These are phyloP conservation scores for Podospora anserina DNA, from an alignment of 495 filamentous ascomycete genomes.

Conservation along the genomic window DNA sequence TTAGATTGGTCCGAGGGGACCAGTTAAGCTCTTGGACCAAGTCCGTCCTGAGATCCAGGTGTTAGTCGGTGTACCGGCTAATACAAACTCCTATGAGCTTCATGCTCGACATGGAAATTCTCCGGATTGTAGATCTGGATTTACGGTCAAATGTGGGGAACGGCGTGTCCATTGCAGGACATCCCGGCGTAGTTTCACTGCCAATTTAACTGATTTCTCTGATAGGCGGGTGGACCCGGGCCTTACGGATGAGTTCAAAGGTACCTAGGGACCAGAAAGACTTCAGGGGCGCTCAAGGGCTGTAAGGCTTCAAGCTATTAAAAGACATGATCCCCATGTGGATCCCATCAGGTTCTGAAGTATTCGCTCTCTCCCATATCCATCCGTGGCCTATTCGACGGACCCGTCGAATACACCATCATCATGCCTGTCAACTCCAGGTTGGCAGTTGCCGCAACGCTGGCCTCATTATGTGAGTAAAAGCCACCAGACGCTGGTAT, in stretches of 20 bases:
- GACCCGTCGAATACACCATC: not conserved
- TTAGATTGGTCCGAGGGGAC: slow-evolving; percentile 15
- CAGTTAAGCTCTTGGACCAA: slow-evolving; percentile 23
- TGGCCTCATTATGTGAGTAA: slow-evolving; percentile 18
- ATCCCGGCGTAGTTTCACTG: not conserved
- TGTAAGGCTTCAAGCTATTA: not conserved
- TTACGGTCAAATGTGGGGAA: slow-evolving; percentile 2
- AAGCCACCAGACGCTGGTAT: too few species aligned
- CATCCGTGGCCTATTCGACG: not conserved
- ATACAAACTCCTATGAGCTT: not conserved
- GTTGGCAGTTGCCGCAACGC: slow-evolving; percentile 10
- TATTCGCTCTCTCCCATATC: not conserved
- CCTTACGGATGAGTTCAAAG: too few species aligned
- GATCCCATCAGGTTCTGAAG: not conserved
- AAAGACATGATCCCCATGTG: not conserved
- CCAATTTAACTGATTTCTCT: not conserved
- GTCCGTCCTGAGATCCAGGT: not conserved
- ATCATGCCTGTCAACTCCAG: slow-evolving; percentile 19
- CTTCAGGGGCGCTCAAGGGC: not conserved
- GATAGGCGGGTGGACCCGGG: too few species aligned
- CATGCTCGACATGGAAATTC: not conserved
- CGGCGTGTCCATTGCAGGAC: not conserved
- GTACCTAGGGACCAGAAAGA: not conserved
- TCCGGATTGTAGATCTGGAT: not conserved
- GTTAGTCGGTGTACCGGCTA: slow-evolving; percentile 3